Base-by-base conservation (phyloP, 495 filamentous ascomycete genomes). In the Aspergillus leporis region DNA sequence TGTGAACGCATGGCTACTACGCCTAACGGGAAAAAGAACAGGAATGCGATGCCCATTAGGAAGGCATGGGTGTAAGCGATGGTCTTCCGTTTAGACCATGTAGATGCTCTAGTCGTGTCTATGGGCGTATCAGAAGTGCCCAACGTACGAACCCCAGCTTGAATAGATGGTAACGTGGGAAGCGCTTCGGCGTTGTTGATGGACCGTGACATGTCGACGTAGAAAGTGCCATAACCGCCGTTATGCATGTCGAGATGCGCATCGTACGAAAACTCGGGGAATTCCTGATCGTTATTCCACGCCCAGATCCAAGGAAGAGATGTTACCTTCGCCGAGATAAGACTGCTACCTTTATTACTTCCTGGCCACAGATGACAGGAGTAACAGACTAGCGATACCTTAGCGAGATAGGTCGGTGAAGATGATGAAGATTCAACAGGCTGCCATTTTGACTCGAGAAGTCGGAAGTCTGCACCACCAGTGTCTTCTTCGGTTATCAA, bases 291-390 rank as follows among this genome's bases (percentile, higher is more conserved):
- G 10, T 60, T 31, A 18, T 60, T 60, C 58, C 58, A 60, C 46
- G 52, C 58, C 58, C 58, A 60, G 8, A 60, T 53, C 52, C 58
- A 60, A 0, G 58, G 58, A 4, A 55, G 58, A n/a, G 58, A 51
- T 0, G 34, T 55, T 16, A 45, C 45, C 7, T 25, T 45, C 8
- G 51, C 32, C 3, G 45, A 51, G 47, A 60, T 51, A n/a, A 40
- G 51, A 18, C 21, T 10, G 3, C 38, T n/a, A 2, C 38, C 38
- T 41, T 51, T 19, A 1, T 23, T 23, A 5, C 16, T 25, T 6
- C 43, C 58, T 5, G 45, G 45, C 58, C 58, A 60, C 8, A 41
- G 38, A 1, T 19, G 22, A 46, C 51, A 55, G 6, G 58, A 60
- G 22, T 55, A 55, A 18, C 58, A 60, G 13, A 60, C 51, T 16